Conservation (phyloP, 2,329 filamentous ascomycete species). For the Trichophyton rubrum region DNA sequence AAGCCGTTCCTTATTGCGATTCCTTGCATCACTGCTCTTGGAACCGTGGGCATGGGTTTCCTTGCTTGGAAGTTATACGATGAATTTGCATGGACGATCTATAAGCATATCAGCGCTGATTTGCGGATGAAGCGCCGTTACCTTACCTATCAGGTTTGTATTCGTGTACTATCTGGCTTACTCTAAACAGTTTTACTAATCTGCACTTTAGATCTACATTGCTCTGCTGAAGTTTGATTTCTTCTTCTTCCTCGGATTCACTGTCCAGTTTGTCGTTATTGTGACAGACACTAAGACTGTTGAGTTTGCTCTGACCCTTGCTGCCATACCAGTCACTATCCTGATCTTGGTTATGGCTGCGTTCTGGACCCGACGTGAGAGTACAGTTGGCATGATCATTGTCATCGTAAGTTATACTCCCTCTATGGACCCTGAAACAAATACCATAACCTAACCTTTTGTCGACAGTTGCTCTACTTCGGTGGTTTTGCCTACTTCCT, state of each 20-base stretch:
- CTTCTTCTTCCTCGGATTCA: conserved; percentile 99
- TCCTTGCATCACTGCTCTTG: conserved; percentile 67
- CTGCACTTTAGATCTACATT: conserved; percentile 67
- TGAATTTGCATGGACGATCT: conserved; percentile 98
- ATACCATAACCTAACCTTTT: neutral
- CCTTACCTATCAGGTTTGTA: conserved; percentile 77
- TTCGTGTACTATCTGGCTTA: neutral
- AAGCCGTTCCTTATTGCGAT: conserved; percentile 72
- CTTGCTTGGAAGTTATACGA: conserved; percentile 93
- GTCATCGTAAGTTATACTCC: conserved; percentile 47
- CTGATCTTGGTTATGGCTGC: conserved; percentile 74
- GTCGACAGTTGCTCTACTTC: conserved; percentile 57
- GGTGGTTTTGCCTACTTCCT: conserved; percentile 88
- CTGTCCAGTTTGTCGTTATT: conserved; percentile 92
- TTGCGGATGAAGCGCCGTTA: conserved; percentile 94
- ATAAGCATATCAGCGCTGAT: conserved; percentile 97
- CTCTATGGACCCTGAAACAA: neutral
- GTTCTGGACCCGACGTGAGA: conserved; percentile 74
- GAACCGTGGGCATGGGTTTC: conserved; percentile 59
- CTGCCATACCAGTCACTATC: conserved; percentile 84
- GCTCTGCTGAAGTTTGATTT: conserved; percentile 97
- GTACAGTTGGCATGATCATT: conserved; percentile 59
- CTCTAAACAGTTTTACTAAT: neutral
- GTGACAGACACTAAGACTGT: conserved; percentile 56
- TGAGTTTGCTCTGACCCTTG: conserved; percentile 78